Percentiles rank a stretch among this genome's conserved stretches.
These are phyloP conservation scores for Phenoliferia sp. DNA, from an alignment of 1,284 basidiomycete genomes.

Conservation along the genomic window DNA sequence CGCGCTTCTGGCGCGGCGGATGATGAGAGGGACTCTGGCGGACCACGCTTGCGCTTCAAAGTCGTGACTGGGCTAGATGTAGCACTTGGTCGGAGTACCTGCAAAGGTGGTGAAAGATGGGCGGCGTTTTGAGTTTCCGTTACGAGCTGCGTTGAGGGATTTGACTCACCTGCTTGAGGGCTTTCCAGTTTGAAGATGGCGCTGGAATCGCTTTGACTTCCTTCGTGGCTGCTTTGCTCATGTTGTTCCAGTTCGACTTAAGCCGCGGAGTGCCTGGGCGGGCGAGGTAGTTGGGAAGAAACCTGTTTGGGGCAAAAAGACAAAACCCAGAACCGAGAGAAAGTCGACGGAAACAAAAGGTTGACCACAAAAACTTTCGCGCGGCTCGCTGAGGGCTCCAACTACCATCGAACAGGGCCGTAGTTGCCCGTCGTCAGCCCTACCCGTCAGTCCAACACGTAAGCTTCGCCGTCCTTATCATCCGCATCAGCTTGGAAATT, in stretches of 20 bases:
- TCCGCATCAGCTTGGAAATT: background rate
- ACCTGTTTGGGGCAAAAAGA: too few relatives aligned
- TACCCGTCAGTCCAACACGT: background rate
- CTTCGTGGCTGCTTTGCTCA: too few relatives aligned
- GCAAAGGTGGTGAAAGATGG: background rate
- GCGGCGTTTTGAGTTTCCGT: too few relatives aligned
- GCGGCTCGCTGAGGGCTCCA: too few relatives aligned
- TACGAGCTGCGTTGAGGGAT: background rate
- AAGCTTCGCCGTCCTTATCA: background rate
- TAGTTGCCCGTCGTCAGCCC: background rate
- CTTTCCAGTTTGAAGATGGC: slow-evolving; percentile 29
- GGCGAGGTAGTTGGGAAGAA: too few relatives aligned
- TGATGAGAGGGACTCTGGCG: slow-evolving; percentile 3
- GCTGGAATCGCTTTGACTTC: slow-evolving; percentile 8
- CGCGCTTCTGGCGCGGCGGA: background rate
- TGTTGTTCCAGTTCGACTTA: too few relatives aligned
- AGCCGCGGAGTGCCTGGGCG: too few relatives aligned
- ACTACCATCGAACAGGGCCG: too few relatives aligned
- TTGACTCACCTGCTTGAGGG: slow-evolving; percentile 15
- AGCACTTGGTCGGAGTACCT: slow-evolving; percentile 16
- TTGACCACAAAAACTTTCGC: too few relatives aligned
- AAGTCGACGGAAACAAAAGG: too few relatives aligned
- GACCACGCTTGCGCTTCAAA: slow-evolving; percentile 12
- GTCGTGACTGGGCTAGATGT: background rate
- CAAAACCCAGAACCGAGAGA: too few relatives aligned